phyloP scores from a whole-genome alignment of 192 early-diverging fungal species.

The Backusella macrospora region DNA sequence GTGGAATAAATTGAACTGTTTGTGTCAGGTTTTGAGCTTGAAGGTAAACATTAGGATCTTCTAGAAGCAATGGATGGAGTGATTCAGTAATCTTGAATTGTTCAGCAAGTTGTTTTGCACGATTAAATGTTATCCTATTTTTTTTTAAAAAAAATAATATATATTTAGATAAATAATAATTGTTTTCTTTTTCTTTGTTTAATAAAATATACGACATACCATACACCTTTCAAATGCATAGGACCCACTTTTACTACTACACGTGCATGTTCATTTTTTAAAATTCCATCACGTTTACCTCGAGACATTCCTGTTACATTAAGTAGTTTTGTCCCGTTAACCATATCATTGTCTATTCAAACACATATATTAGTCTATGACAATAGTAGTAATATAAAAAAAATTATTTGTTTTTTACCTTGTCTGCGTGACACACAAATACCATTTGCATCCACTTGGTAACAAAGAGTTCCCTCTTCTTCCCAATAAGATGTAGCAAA shows the following conservation, averaged over 20 bases:
- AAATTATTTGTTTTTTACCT: slow-evolving; percentile 23
- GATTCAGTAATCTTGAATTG: slow-evolving; percentile 73
- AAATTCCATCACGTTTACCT: slow-evolving; percentile 69
- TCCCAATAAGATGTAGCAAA: slow-evolving; percentile 65
- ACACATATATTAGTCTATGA: not conserved
- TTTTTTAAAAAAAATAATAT: not conserved
- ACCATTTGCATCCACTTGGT: slow-evolving; percentile 65
- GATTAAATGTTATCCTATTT: slow-evolving; percentile 60
- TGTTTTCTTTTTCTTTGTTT: slow-evolving; percentile 3
- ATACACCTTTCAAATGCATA: slow-evolving; percentile 75
- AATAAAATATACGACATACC: slow-evolving; percentile 38
- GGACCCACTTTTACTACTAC: slow-evolving; percentile 70
- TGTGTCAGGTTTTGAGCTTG: not conserved
- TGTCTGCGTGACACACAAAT: slow-evolving; percentile 64
- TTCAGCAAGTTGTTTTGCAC: slow-evolving; percentile 64
- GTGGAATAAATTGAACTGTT: not conserved
- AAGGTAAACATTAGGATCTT: slow-evolving; percentile 69
- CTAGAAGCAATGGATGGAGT: slow-evolving; percentile 74
- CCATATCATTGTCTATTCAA: slow-evolving; percentile 67
- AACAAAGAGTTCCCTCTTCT: slow-evolving; percentile 66
- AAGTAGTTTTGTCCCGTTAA: slow-evolving; percentile 72
- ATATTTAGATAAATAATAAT: not conserved
- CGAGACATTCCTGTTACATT: slow-evolving; percentile 72
- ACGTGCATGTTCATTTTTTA: slow-evolving; percentile 72
- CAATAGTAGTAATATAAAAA: slow-evolving; percentile 1